Evolutionary conservation across 2,329 filamentous ascomycete species (phyloP), one percentile per base, ranked within the genome.

Genomic region (Paraphaeosphaeria minitans): DNA sequence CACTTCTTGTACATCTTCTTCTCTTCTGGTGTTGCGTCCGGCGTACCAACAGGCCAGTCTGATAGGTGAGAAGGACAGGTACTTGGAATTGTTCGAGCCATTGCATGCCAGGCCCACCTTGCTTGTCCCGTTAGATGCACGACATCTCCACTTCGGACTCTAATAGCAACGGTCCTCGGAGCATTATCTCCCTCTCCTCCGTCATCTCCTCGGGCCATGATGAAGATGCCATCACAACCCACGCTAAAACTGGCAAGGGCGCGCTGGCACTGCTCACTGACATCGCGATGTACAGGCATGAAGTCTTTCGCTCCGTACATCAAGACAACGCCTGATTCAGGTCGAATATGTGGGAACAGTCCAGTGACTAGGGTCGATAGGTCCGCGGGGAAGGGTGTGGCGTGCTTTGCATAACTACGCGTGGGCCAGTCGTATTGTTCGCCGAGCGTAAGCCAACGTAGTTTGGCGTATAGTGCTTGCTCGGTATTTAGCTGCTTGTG

Each of bases 371-470:
- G 85, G 3, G 73, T 78, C 2, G 87, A 86, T 37, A 96, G 82
- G 70, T 97, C 93, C 10, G 75, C 57, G 0, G 94, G 93, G 67
- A 97, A 97, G 0, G 79, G 74, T 0, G 92, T 92, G 1, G 90
- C 88, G 21, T 78, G 69, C 27, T 83, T 79, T 0, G 93, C 92
- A 71, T 98, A 98, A 24, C 87, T 82, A 62, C 96, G 93, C 60
- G 88, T 88, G 0, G 93, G 95, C 95, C 94, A 98, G 79, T 98
- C 92, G 76, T 98, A 98, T 76, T 98, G 94, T 0, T 93, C 94
- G 49, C 94, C 95, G 5, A 99, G 85, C 0, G 94, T 98, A 53
- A 97, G 86, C 95, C 95, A 99, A 66, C 94, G 91, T 24, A 98
- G 85, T 63, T 91, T 93, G 63, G 89, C 90, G 57, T 89, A 85